phyloP scores from a whole-genome alignment of 139 green algal genomes.

The Closterium sp. region DNA sequence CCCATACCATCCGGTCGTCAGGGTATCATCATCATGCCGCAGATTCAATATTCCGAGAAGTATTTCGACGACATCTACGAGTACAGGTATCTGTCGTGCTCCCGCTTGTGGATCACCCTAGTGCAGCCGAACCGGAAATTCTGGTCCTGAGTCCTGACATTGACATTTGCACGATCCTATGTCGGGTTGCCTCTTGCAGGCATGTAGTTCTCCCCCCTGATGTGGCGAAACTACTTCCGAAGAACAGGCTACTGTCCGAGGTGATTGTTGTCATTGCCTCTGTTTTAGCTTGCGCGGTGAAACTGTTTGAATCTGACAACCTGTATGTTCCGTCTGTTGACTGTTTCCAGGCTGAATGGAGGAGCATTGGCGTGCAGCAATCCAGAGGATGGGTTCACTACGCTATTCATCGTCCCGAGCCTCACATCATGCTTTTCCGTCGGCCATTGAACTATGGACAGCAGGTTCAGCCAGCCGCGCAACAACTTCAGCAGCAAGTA shows the following conservation, averaged over 20 bases:
- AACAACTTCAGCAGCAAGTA: neutral
- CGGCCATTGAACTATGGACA: conserved; percentile 56
- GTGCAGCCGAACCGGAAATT: neutral
- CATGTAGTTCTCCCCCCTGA: conserved; percentile 93
- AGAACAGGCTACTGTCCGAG: conserved; percentile 87
- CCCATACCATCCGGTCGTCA: neutral
- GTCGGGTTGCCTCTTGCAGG: conserved; percentile 58
- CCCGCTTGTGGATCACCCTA: neutral
- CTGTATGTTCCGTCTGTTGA: neutral
- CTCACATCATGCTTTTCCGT: conserved; percentile 97
- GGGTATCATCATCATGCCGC: conserved; percentile 17
- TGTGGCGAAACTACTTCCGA: conserved; percentile 84
- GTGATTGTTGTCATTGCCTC: conserved; percentile 55
- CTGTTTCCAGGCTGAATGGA: conserved; percentile 84
- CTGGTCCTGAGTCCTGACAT: neutral
- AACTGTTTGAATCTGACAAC: neutral
- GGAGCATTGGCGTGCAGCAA: conserved; percentile 93
- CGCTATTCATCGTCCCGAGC: conserved; percentile 90
- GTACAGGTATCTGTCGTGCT: conserved; percentile 65
- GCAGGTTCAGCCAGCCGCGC: neutral
- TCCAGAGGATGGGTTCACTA: conserved; percentile 87
- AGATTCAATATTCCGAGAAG: conserved; percentile 86
- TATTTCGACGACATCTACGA: conserved; percentile 97
- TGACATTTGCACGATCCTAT: neutral
- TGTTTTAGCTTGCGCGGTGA: neutral